Evolutionary conservation across 1,284 basidiomycete genomes (phyloP), one percentile per base, ranked within the genome.

Genomic region (Mrakiaceae sp.): DNA sequence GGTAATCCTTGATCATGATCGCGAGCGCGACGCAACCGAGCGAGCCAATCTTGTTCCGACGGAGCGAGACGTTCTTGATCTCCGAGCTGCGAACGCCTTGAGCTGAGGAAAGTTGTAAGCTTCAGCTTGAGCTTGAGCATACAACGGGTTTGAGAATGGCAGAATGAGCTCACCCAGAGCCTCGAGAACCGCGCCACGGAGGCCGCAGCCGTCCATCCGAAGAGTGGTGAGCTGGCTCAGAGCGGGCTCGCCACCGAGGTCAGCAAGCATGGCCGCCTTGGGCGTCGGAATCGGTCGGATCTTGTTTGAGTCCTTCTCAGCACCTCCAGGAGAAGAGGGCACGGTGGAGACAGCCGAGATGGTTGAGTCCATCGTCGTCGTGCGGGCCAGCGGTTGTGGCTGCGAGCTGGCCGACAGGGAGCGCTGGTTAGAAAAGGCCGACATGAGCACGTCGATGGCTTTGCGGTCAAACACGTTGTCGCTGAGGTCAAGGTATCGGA

Each of bases 1-100:
- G 89, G 72, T 95, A 96, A 75, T 97, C 93, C 64, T 88, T 84
- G 68, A 96, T 91, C 89, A 96, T 94, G 60, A 95, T 81, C 0
- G 92, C 91, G n/a, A 97, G 80, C 0, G 90, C 87, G 3, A 96
- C 90, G 1, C 87, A 90, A 39, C 90, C 90, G 0, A 86, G 82
- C 0, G 84, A 81, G 50, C 82, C 84, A 70, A 96, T 95, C 60
- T 83, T 84, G 75, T 96, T 95, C 62, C 89, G 82, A 42, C 92
- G 83, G 11, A 96, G 77, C 0, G 91, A 95, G 63, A 96, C 85
- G 71, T 96, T 90, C 68, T 84, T 83, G 60, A 97, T 77, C 0
- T 86, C 85, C 0, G 90, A 93, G 0, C 84, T 84, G 4, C 92
- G 86, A 16, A 96, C 83, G 9, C 83, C 84, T 67, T 90, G 85